These are phyloP conservation scores for Grigorovia humatica DNA, from an alignment of 805 yeast genomes.

Conservation along the genomic window DNA sequence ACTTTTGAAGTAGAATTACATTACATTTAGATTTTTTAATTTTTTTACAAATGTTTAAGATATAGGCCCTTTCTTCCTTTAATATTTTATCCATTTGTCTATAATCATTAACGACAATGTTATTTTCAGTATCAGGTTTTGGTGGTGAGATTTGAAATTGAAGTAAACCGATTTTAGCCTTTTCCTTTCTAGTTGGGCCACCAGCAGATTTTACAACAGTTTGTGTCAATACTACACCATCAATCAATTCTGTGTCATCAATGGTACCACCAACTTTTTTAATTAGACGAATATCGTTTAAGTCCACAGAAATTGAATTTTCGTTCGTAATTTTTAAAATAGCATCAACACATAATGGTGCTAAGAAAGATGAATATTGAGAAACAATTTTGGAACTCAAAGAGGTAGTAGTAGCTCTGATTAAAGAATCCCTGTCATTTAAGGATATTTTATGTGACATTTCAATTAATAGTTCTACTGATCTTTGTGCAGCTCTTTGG, in stretches of 20 bases:
- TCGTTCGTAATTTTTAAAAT: slow-evolving; percentile 68
- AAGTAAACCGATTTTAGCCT: slow-evolving; percentile 79
- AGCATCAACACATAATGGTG: slow-evolving; percentile 91
- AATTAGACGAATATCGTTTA: slow-evolving; percentile 77
- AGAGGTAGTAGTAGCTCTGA: slow-evolving; percentile 91
- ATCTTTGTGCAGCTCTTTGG: slow-evolving; percentile 76
- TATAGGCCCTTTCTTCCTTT: slow-evolving; percentile 94
- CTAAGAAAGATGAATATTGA: slow-evolving; percentile 74
- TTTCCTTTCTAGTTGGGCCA: slow-evolving; percentile 90
- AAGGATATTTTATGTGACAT: slow-evolving; percentile 80
- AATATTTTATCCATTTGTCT: slow-evolving; percentile 98
- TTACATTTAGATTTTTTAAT: slow-evolving; percentile 96
- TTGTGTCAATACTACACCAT: slow-evolving; percentile 91
- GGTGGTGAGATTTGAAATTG: slow-evolving; percentile 96
- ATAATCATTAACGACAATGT: slow-evolving; percentile 93
- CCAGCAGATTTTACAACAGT: slow-evolving; percentile 83
- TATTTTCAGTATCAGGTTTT: slow-evolving; percentile 95
- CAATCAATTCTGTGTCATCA: slow-evolving; percentile 87
- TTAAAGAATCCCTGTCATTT: slow-evolving; percentile 67
- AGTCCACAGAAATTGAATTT: slow-evolving; percentile 58
- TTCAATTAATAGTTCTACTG: slow-evolving; percentile 70
- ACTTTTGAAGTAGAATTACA: slow-evolving; percentile 79
- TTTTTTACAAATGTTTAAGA: slow-evolving; percentile 88
- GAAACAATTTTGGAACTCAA: slow-evolving; percentile 91
- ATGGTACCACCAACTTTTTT: slow-evolving; percentile 97